Base-by-base conservation (phyloP, 1,284 basidiomycete genomes). In the Heliocybe sulcata region DNA sequence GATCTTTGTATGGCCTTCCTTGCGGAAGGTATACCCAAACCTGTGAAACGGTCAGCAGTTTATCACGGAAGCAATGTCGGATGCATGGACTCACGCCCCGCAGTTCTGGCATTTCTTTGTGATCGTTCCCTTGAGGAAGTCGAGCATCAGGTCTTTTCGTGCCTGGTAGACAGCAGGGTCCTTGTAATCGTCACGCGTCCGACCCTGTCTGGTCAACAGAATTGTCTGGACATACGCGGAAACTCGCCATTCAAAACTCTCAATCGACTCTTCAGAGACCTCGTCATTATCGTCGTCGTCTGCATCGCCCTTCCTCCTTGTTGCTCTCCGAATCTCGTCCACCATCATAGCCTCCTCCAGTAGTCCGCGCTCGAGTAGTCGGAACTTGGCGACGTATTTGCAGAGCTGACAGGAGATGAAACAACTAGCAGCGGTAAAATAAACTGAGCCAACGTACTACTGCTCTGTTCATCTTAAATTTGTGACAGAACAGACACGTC, bases 401-500 rank as follows among this genome's bases (percentile, higher is more conserved):
- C 82, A 81, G 48, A 92, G 69, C 91, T 95, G 60, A n/a, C 16
- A 19, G 23, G 19, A 22, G 53, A 11, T 29, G n/a, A 45, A 26
- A 52, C 19, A 52, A 19, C 9, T 47, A 20, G 10, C 23, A 56
- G 45, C 22, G 54, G 48, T 29, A 47, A 11, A 26, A 2, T 27
- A 20, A n/a, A 27, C 22, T 14, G 25, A 35, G 26, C 8, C 3
- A 42, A 75, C 90, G 63, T 67, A 95, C 94, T 71, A 82, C 75
- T n/a, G 85, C 77, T 63, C 87, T 79, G 59, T 80, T 80, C 64
- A 90, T 73, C 72, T 96, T 94, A 75, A 99, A 98, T 63, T 80
- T 83, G 71, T 99, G 96, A 72, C 97, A 99, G 73, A 92, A 98
- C 66, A 97, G 74, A 74, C 97, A 99, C n/a, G 86, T 88, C 45